Evolutionary conservation across 257 asterid genomes (phyloP), one percentile per base, ranked within the genome.

Genomic region (Capsicum baccatum): DNA sequence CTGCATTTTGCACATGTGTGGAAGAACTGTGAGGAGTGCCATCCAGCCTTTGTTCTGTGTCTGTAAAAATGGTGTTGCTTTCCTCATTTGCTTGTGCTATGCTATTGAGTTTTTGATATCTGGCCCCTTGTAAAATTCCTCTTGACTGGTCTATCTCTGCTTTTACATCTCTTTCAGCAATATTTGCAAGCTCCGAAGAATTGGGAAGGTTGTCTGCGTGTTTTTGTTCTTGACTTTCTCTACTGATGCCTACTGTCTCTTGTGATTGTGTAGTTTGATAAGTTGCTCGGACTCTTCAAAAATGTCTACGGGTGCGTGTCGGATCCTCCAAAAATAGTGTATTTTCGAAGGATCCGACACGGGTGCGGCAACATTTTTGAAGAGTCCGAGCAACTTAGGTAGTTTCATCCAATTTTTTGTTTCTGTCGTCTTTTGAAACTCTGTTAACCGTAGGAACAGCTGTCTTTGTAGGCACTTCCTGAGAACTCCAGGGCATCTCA

Each of bases 111-210:
- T 76, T 67, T 42, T 80, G 76, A 17, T 84, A n/a, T 42, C 33
- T 71, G 48, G 15, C 47, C 26, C 86, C 52, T 39, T n/a, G n/a
- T 82, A 83, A 54, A 79, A 42, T 50, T 83, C 83, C 60, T 11
- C 19, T 74, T 3, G 47, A 50, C 14, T 21, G 81, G 44, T 74
- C 62, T 8, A 21, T 5, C 82, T 85, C 86, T 79, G 60, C 80
- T 50, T 86, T 81, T 42, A 62, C 85, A 48, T 56, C 85, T 16
- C 80, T 57, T 26, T 87, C 84, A 37, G 60, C 69, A 56, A 68
- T 59, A 44, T 7, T 55, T 10, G 69, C 69, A 37, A 37, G 44
- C 39, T 81, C 78, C 6, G 9, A 35, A 54, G 50, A 78, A 13
- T 33, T 78, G 33, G 19, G 6, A 78, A 78, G 33, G 14, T 58